Conservation (phyloP, 2,329 filamentous ascomycete species). For the Curvularia lunata region DNA sequence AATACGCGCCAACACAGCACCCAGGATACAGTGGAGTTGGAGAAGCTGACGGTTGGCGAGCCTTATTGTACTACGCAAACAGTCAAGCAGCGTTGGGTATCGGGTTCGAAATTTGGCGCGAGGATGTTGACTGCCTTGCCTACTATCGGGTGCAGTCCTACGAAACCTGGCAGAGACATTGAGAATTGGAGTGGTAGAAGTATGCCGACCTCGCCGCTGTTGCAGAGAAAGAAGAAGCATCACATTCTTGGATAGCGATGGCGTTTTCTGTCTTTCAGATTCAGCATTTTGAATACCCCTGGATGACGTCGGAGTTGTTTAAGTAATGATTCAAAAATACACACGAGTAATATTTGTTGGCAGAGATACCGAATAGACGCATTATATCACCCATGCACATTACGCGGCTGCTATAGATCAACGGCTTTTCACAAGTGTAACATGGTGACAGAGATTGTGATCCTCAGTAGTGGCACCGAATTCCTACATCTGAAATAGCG, state of each 20-base stretch:
- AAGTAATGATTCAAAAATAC: neutral
- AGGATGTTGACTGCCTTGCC: slow-evolving; percentile 1
- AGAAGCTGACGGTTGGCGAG: neutral
- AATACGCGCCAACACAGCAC: neutral
- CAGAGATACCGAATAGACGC: neutral
- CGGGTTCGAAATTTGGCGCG: neutral
- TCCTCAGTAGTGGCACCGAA: neutral
- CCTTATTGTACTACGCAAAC: neutral
- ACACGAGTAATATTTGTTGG: neutral
- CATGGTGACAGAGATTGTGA: neutral
- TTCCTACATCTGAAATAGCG: neutral
- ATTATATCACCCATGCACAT: neutral
- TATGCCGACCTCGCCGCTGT: slow-evolving; percentile 2
- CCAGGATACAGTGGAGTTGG: neutral
- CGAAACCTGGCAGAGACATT: neutral
- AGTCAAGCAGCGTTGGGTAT: neutral
- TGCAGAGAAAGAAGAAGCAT: slow-evolving; percentile 16
- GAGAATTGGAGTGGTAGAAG: slow-evolving; percentile 1
- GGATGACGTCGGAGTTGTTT: neutral
- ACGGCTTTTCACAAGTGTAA: neutral
- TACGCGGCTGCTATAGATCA: neutral
- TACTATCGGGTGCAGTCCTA: neutral
- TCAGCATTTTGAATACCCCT: slow-evolving; percentile 7
- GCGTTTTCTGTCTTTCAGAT: slow-evolving; percentile 5
- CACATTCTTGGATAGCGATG: slow-evolving; percentile 13